Percentiles rank a stretch among this genome's conserved stretches.
Conservation (phyloP, 2,329 filamentous ascomycete genomes). For the Eutypella sp. region DNA sequence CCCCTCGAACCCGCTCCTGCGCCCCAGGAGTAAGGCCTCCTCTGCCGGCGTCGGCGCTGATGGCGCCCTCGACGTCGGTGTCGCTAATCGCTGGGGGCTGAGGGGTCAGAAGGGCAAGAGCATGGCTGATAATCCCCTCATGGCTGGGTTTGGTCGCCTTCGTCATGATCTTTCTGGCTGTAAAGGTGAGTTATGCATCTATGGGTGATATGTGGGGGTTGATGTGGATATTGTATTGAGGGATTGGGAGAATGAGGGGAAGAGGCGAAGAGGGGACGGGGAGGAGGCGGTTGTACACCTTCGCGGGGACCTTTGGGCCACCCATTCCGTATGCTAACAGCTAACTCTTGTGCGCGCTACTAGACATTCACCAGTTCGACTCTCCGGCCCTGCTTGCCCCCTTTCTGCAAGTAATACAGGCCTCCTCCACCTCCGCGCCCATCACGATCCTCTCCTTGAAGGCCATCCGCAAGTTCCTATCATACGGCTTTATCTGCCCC, state of each 20-base stretch:
- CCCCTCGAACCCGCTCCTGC: conserved; percentile 37
- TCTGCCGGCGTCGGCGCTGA: conserved; percentile 33
- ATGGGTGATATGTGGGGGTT: background rate
- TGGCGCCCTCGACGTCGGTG: conserved; percentile 46
- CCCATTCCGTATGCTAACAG: too few species aligned
- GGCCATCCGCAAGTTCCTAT: conserved; percentile 92
- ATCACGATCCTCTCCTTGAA: conserved; percentile 93
- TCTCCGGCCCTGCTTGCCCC: conserved; percentile 84
- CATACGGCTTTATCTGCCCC: conserved; percentile 84
- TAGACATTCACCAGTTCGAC: conserved; percentile 84
- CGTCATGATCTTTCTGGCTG: conserved; percentile 82
- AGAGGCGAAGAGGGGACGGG: too few species aligned
- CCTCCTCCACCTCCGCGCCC: conserved; percentile 90
- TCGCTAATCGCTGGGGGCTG: conserved; percentile 85
- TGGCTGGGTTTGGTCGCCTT: conserved; percentile 87
- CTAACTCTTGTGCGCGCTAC: conserved; percentile 18
- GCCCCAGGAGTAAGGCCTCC: conserved; percentile 38
- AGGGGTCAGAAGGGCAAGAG: conserved; percentile 94
- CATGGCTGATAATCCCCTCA: conserved; percentile 94
- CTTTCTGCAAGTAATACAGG: conserved; percentile 93
- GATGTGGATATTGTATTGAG: background rate
- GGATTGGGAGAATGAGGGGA: too few species aligned
- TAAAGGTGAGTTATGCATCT: conserved; percentile 53
- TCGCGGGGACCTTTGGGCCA: too few species aligned
- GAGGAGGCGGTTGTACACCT: too few species aligned